Evolutionary conservation across 805 yeast species (phyloP).

Genomic region (Clavispora vitiphila): DNA sequence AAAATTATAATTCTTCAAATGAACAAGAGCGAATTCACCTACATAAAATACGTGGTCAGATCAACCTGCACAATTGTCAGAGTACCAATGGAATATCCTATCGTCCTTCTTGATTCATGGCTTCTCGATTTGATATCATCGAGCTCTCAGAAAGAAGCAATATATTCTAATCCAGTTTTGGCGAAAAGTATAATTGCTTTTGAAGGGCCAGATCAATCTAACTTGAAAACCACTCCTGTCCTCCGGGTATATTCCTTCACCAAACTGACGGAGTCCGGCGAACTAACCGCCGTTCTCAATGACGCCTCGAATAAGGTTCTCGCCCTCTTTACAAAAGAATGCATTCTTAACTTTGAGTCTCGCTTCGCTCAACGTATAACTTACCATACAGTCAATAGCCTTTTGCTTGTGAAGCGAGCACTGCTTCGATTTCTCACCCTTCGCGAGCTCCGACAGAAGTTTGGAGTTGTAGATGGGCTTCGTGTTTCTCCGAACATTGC

Average conservation of each 20-base stretch:
- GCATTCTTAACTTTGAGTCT: conserved; percentile 27
- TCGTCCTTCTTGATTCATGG: conserved; percentile 13
- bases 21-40: neutral
- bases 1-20: neutral
- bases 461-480: conserved; percentile 1
- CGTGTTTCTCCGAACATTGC: conserved; percentile 6
- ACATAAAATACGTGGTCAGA: neutral
- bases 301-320: conserved; percentile 29
- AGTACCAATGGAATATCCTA: conserved; percentile 10
- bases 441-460: neutral
- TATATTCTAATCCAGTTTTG: conserved; percentile 4
- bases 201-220: conserved; percentile 3
- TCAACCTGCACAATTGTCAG: neutral
- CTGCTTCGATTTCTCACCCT: conserved; percentile 19
- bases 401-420: conserved; percentile 25
- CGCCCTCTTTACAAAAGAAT: conserved; percentile 24
- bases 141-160: neutral
- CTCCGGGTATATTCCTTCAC: conserved; percentile 24
- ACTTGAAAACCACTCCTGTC: conserved; percentile 19
- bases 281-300: conserved; percentile 25
- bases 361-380: conserved; percentile 31
- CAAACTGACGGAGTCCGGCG: conserved; percentile 18
- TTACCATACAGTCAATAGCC: conserved; percentile 20
- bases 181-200: conserved; percentile 14
- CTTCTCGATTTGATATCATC: conserved; percentile 6